Evolutionary conservation across 192 early-diverging fungal genomes (phyloP), one percentile per base, ranked within the genome.

Genomic region (Coemansia sp.): DNA sequence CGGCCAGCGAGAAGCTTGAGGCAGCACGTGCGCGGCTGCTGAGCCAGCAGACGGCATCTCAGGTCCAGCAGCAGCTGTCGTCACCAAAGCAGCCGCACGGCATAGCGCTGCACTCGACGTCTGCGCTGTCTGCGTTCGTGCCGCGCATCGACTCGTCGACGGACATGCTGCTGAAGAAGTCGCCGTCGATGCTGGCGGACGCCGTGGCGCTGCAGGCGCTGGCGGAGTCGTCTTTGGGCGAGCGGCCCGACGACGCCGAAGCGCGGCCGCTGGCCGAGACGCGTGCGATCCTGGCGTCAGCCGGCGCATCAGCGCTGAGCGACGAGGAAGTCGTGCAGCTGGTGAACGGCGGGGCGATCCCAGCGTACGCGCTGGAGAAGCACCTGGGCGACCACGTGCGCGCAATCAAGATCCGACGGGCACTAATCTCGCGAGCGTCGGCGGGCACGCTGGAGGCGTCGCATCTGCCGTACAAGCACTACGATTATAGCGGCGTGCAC

Each of bases 341-440:
- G 38, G 89, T 89, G 34, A 75, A 80, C 23, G 77, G 62, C 33
- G 88, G 90, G 42, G 89, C 86, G 46, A 82, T 96, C 49, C 83
- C 90, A 2, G 72, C 86, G 18, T 90, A 96, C 71, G 86, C 92
- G n/a, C 78, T 96, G n/a, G 94, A 96, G 68, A 91, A 92, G 80
- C 75, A 82, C 4, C 71, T 94, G 56, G 70, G 73, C 18, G 86
- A 94, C 71, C 65, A 87, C n/a, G 82, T 84, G 39, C 87, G 94
- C 38, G 94, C 93, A 19, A 93, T 96, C 56, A 75, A 71, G 61
- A 86, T 96, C 45, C 84, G 94, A 14, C 87, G 94, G 40, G 78
- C 81, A 17, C 63, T 93, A 17, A 88, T 94, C 45, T 85, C 88
- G 37, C 84, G 89, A 47, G 81, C 80, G 27, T 84, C 86, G 1